phyloP scores from a whole-genome alignment of 495 filamentous ascomycete genomes.

The Parachaetomium inaequale region DNA sequence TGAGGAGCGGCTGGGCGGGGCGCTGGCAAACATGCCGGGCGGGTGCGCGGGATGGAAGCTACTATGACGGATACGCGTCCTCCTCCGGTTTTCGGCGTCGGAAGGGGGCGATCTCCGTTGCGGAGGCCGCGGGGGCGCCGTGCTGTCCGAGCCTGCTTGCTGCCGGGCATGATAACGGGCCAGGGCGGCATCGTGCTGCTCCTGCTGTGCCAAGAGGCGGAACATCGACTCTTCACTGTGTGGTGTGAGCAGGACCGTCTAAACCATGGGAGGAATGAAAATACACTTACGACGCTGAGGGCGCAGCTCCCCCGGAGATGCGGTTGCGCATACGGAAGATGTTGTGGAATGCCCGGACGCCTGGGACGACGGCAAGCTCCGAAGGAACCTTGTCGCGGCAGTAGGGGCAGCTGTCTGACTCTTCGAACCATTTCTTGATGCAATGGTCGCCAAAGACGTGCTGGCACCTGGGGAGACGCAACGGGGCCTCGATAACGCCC shows the following conservation, averaged over 20 bases:
- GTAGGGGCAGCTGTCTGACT: slow-evolving; percentile 56
- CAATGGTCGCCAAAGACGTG: slow-evolving; percentile 58
- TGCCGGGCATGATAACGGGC: background rate
- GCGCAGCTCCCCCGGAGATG: background rate
- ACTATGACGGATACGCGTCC: slow-evolving; percentile 38
- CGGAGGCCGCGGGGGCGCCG: slow-evolving; percentile 21
- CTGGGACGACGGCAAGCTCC: slow-evolving; percentile 29
- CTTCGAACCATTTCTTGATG: slow-evolving; percentile 59
- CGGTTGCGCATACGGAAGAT: slow-evolving; percentile 18
- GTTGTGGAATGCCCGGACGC: slow-evolving; percentile 19
- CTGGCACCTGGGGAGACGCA: slow-evolving; percentile 54
- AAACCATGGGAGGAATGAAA: background rate
- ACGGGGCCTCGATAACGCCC: slow-evolving; percentile 47
- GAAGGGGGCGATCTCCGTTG: slow-evolving; percentile 40
- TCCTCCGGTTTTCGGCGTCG: slow-evolving; percentile 38
- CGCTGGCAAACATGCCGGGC: background rate
- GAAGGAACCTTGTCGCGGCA: slow-evolving; percentile 56
- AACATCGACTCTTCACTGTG: slow-evolving; percentile 10
- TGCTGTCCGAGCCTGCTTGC: slow-evolving; percentile 7
- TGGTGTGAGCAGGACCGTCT: background rate
- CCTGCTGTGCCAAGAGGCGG: slow-evolving; percentile 13
- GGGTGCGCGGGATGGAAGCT: slow-evolving; percentile 23
- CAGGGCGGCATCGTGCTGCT: background rate
- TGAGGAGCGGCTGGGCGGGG: background rate
- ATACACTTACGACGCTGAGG: background rate